Base-by-base conservation (phyloP, 164 flowering plant species). In the Euptelea pleiosperma region DNA sequence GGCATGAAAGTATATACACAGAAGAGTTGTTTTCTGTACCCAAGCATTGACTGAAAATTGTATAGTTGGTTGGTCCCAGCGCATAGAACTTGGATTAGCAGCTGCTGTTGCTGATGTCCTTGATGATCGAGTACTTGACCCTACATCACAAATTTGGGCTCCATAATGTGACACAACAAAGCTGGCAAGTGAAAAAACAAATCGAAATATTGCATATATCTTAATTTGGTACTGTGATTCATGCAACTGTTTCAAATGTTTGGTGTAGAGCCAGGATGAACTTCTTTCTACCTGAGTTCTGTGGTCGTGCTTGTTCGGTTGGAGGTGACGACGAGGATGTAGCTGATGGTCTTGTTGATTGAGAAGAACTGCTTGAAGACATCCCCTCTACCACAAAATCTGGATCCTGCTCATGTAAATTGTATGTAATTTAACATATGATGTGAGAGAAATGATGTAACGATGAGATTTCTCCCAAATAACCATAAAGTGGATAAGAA, bases 21-120 rank as follows among this genome's bases (percentile, higher is more conserved):
- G 19, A 31, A 28, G 25, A 33, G 42, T 19, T 16, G 30, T 19
- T 36, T 54, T n/a, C 14, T 49, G 40, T 85, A 94, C 99, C 99
- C 99, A 94, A 61, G 96, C 96, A 86, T 85, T 87, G 60, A 86
- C 76, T 61, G 98, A 87, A 72, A 94, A 94, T 31, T 84, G 96
- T 66, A 91, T 83, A 30, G 99, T 91, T 54, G 82, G 83, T 28
- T 82, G 72, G 70, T 94, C 91, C 98, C 89, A 84, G 15, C 87
- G 96, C 57, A 83, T 37, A 54, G 94, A 69, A 59, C 81, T 71
- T 52, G 79, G 65, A 73, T 43, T 64, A 18, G 80, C 52, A 58
- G 74, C 72, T 53, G 84, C 55, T 34, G 81, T 37, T 39, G 86
- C 50, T 11, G 91, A 63, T 48, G 86, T 16, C 29, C 79, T 82